Evolutionary conservation across 805 yeast genomes (phyloP), one percentile per base, ranked within the genome.

Genomic region (Suhomyces vadensis): DNA sequence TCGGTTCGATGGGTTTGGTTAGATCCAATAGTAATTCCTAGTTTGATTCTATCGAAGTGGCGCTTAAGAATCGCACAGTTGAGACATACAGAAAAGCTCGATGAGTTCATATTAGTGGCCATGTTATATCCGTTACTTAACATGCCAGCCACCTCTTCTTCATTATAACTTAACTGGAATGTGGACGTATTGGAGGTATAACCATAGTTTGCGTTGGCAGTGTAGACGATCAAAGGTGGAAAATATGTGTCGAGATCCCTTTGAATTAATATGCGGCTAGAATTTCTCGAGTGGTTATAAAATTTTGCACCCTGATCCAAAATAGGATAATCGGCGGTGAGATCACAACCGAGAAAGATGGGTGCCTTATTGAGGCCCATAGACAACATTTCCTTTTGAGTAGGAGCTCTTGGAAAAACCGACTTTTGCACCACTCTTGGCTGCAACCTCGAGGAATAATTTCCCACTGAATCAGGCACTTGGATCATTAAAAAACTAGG

Each of bases 61-160:
- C 86, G 61, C 46, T 81, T 81, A 26, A 81, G 51, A 16, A 81
- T 58, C 0, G 83, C 75, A 60, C 89, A 83, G 1, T 78, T 81
- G 6, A 82, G 49, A 52, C 89, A 83, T 6, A 62, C 60, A 3
- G 71, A 56, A 55, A 64, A 81, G 35, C 61, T 53, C 1, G 53
- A 38, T 3, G 76, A 72, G 46, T 78, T 75, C 9, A 59, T 64
- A 39, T 55, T 58, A 0, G 81, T 74, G 25, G 79, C 83, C 20
- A 82, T 57, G 37, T 71, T 69, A 51, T 67, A 74, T 0, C 85
- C 85, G 51, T 80, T 81, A 31, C 63, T 55, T 22, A 81, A 56
- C 78, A 81, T 74, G 3, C 62, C 58, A 2, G 51, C 44, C 4
- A 69, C 64, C 54, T 82, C 85, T 0, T 54, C 55, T 9, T 60